Conservation (phyloP, 305 asterid genomes). For the Fraxinus paxiana region DNA sequence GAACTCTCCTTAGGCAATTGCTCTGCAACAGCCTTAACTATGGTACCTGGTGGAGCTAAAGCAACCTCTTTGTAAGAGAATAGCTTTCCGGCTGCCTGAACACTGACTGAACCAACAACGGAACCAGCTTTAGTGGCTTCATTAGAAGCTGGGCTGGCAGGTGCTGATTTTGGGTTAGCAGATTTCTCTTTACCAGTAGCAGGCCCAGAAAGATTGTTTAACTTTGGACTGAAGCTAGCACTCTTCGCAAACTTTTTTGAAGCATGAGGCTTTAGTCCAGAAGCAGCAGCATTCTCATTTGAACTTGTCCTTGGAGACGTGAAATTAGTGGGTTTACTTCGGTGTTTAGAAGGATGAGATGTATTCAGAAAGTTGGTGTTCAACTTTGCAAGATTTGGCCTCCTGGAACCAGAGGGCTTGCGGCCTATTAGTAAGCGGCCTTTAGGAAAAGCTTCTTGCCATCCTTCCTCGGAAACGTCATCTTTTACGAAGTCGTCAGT, state of each 20-base stretch:
- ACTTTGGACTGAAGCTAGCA: slow-evolving; percentile 60
- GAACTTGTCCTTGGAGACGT: slow-evolving; percentile 52
- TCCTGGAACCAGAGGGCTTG: slow-evolving; percentile 66
- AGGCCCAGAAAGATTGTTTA: slow-evolving; percentile 33
- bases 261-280: slow-evolving; percentile 41
- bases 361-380: slow-evolving; percentile 66
- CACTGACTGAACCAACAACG: slow-evolving; percentile 49
- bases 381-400: slow-evolving; percentile 73
- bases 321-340: slow-evolving; percentile 47
- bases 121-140: slow-evolving; percentile 48
- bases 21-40: slow-evolving; percentile 66
- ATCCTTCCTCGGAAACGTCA: slow-evolving; percentile 72
- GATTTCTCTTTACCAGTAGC: slow-evolving; percentile 42
- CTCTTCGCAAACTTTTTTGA: slow-evolving; percentile 53
- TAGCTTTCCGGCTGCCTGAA: slow-evolving; percentile 67
- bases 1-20: slow-evolving; percentile 41
- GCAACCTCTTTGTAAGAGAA: slow-evolving; percentile 93
- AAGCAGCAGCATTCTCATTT: slow-evolving; percentile 45
- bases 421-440: slow-evolving; percentile 64
- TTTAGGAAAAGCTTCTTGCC: slow-evolving; percentile 94
- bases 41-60: slow-evolving; percentile 74
- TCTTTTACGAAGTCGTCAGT: slow-evolving; percentile 40
- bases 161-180: slow-evolving; percentile 49
- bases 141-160: slow-evolving; percentile 52
- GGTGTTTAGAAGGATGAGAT: slow-evolving; percentile 49